Conservation (phyloP, 192 early-diverging fungal genomes). For the Coemansia sp. region DNA sequence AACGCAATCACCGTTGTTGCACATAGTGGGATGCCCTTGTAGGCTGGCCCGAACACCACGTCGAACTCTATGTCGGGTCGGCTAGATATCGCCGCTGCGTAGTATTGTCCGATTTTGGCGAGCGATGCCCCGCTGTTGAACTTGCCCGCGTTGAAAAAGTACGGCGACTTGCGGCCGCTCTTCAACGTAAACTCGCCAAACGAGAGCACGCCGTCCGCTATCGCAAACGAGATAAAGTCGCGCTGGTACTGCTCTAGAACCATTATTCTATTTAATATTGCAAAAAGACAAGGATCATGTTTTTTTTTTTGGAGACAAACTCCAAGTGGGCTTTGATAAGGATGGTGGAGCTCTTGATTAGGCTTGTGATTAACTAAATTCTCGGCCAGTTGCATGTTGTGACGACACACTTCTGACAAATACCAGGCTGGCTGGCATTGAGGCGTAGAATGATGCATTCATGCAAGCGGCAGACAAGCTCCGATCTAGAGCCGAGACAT, state of each 20-base stretch:
- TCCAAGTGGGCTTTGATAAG: too few relatives aligned
- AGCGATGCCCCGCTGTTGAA: constrained; percentile 90
- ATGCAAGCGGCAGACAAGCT: too few relatives aligned
- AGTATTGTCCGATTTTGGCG: constrained; percentile 80
- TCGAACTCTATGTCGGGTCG: constrained; percentile 61
- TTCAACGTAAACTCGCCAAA: constrained; percentile 95
- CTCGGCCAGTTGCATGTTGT: too few relatives aligned
- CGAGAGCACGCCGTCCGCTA: constrained; percentile 77
- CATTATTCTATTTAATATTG: constrained; percentile 13
- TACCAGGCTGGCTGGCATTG: too few relatives aligned
- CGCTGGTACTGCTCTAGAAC: constrained; percentile 70
- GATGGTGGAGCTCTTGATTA: too few relatives aligned
- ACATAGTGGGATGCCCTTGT: constrained; percentile 97
- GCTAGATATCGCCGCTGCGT: constrained; percentile 66
- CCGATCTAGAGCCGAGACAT: too few relatives aligned
- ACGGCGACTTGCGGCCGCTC: constrained; percentile 92
- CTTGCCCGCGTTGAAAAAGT: constrained; percentile 97
- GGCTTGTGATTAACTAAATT: too few relatives aligned
- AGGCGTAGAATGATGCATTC: too few relatives aligned
- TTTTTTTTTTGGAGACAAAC: too few relatives aligned
- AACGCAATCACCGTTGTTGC: constrained; percentile 79
- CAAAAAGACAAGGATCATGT: not conserved
- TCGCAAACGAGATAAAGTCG: constrained; percentile 91
- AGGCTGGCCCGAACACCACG: constrained; percentile 96
- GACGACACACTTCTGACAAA: too few relatives aligned